phyloP scores from a whole-genome alignment of 2,329 filamentous ascomycete species.

The Sphaceloma murrayae region DNA sequence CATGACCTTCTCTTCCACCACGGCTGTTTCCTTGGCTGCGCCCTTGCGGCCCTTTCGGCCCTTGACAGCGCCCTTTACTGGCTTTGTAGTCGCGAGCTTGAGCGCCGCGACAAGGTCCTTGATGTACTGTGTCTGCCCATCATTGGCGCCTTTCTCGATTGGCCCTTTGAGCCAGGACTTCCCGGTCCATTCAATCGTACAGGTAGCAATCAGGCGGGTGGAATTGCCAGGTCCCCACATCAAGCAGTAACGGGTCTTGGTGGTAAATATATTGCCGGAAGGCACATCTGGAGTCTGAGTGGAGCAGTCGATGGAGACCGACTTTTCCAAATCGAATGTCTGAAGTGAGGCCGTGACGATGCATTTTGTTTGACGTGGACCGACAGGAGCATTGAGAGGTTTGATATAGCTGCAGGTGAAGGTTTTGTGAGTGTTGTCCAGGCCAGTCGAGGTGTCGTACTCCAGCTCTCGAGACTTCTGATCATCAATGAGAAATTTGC shows the following conservation, averaged over 20 bases:
- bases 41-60: conserved; percentile 42
- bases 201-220: conserved; percentile 79
- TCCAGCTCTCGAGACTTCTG: conserved; percentile 85
- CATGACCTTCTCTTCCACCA: conserved; percentile 28
- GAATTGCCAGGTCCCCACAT: conserved; percentile 82
- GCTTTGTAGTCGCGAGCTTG: conserved; percentile 59
- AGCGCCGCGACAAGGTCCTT: conserved; percentile 63
- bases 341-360: conserved; percentile 81
- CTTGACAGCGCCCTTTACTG: conserved; percentile 38
- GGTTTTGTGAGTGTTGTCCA: conserved; percentile 58
- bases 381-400: conserved; percentile 71
- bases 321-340: conserved; percentile 73
- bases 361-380: conserved; percentile 90
- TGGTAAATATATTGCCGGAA: conserved; percentile 79
- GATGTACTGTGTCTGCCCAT: conserved; percentile 76
- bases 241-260: conserved; percentile 90
- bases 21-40: conserved; percentile 44
- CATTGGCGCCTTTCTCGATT: conserved; percentile 90
- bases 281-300: conserved; percentile 93
- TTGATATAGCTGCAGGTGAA: conserved; percentile 84
- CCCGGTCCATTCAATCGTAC: conserved; percentile 87
- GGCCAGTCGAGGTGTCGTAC: conserved; percentile 69
- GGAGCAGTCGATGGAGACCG: conserved; percentile 68
- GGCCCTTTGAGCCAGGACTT: conserved; percentile 99
- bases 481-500: conserved; percentile 73